These are phyloP conservation scores for Solanum hybrid DNA, from an alignment of 305 asterid species.

Conservation along the genomic window DNA sequence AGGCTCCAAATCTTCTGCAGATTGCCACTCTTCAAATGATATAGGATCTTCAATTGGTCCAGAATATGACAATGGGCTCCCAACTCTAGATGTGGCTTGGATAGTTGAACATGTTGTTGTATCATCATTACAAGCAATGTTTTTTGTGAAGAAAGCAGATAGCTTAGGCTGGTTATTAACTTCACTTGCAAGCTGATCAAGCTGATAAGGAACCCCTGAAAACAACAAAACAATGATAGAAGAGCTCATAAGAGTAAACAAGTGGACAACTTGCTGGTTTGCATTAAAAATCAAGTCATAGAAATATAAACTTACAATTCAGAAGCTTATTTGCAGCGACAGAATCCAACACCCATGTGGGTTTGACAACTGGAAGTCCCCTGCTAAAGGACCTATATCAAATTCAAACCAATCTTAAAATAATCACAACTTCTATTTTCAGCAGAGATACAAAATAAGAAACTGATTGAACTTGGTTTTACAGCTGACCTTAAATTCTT, in stretches of 20 bases:
- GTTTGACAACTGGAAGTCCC: conserved; percentile 95
- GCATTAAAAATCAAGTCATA: not conserved
- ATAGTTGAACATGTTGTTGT: conserved; percentile 17
- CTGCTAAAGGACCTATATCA: conserved; percentile 77
- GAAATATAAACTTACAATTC: conserved; percentile 52
- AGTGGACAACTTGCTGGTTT: not conserved
- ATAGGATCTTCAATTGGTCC: conserved; percentile 18
- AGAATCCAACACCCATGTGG: conserved; percentile 85
- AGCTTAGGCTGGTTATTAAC: conserved; percentile 63
- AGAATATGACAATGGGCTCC: conserved; percentile 17
- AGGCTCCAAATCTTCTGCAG: conserved; percentile 26
- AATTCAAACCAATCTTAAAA: not conserved
- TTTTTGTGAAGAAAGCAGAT: conserved; percentile 63
- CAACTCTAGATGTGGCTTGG: conserved; percentile 20
- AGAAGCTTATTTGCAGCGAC: conserved; percentile 78
- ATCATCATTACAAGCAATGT: conserved; percentile 22
- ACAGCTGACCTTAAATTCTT: conserved; percentile 79
- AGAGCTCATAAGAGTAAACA: not conserved
- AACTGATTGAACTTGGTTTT: not conserved
- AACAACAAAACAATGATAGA: not conserved
- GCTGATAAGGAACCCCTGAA: conserved; percentile 90
- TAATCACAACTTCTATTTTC: not conserved
- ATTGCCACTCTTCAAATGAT: conserved; percentile 25
- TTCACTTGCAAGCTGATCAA: conserved; percentile 65
- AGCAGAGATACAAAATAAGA: not conserved